These are phyloP conservation scores for Mucor mucedo DNA, from an alignment of 371 early-diverging fungal species.

Conservation along the genomic window DNA sequence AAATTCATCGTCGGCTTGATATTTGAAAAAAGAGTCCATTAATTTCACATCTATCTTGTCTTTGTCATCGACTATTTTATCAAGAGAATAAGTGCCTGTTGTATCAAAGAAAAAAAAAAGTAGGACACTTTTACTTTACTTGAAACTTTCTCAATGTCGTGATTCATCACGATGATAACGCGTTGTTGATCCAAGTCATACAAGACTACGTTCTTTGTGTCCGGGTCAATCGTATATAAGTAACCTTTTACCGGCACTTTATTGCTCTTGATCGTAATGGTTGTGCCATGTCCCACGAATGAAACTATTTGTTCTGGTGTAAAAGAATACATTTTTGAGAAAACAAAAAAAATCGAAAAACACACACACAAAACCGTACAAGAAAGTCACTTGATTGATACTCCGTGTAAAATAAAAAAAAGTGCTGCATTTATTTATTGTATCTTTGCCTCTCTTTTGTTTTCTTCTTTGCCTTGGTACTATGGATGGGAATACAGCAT, in stretches of 20 bases:
- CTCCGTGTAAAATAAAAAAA: not conserved
- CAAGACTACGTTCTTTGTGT: conserved; percentile 29
- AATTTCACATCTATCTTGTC: conserved; percentile 4
- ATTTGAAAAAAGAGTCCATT: conserved; percentile 13
- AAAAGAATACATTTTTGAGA: not conserved
- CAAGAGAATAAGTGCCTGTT: not conserved
- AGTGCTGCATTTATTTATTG: not conserved
- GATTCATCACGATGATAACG: conserved; percentile 29
- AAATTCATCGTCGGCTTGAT: conserved; percentile 5
- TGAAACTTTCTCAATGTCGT: conserved; percentile 11
- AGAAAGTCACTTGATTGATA: not conserved
- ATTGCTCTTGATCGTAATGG: conserved; percentile 8
- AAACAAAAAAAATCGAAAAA: not conserved
- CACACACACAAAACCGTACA: not conserved
- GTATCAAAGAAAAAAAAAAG: not conserved
- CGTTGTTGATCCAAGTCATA: conserved; percentile 9
- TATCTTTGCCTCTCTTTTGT: not conserved
- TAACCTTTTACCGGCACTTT: conserved; percentile 22
- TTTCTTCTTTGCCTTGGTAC: conserved; percentile 1
- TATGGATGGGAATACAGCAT: conserved; percentile 18
- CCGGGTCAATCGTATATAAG: conserved; percentile 45
- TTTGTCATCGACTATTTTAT: conserved; percentile 16
- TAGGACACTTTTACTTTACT: conserved; percentile 1
- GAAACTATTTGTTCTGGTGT: conserved; percentile 1
- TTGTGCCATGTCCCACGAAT: conserved; percentile 13